Conservation (phyloP, 2,329 filamentous ascomycete species). For the Talaromyces rugulosus region DNA sequence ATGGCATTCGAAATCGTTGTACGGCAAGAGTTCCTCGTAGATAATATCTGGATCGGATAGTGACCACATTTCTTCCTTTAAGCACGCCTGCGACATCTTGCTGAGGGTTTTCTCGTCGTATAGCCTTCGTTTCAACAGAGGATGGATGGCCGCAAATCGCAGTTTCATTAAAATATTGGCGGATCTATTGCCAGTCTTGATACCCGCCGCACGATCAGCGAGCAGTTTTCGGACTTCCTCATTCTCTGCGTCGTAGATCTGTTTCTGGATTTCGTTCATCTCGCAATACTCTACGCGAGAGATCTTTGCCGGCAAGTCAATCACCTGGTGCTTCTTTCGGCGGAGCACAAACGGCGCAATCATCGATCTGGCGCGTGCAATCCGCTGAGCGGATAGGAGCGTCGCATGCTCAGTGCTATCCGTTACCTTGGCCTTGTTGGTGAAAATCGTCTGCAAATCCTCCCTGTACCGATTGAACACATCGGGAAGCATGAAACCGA, state of each 20-base stretch:
- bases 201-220: slow-evolving; percentile 54
- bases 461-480: slow-evolving; percentile 75
- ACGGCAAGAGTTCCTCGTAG: slow-evolving; percentile 50
- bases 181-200: slow-evolving; percentile 51
- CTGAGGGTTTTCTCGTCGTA: slow-evolving; percentile 72
- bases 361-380: slow-evolving; percentile 82
- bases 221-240: slow-evolving; percentile 58
- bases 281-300: slow-evolving; percentile 76
- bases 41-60: slow-evolving; percentile 50
- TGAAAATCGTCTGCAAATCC: slow-evolving; percentile 81
- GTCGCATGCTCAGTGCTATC: slow-evolving; percentile 66
- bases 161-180: slow-evolving; percentile 80
- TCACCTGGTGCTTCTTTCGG: slow-evolving; percentile 86
- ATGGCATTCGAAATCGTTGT: slow-evolving; percentile 61
- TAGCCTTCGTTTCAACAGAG: slow-evolving; percentile 76
- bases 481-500: slow-evolving; percentile 88
- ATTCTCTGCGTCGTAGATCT: slow-evolving; percentile 69
- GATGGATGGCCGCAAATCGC: slow-evolving; percentile 87
- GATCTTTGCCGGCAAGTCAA: slow-evolving; percentile 79
- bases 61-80: slow-evolving; percentile 61
- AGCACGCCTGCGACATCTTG: slow-evolving; percentile 72
- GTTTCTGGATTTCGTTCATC: slow-evolving; percentile 67
- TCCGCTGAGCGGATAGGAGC: slow-evolving; percentile 80
- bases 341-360: slow-evolving; percentile 93
- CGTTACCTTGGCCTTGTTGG: slow-evolving; percentile 78